phyloP scores from a whole-genome alignment of 345 rosid species.

The Brassica carinata region DNA sequence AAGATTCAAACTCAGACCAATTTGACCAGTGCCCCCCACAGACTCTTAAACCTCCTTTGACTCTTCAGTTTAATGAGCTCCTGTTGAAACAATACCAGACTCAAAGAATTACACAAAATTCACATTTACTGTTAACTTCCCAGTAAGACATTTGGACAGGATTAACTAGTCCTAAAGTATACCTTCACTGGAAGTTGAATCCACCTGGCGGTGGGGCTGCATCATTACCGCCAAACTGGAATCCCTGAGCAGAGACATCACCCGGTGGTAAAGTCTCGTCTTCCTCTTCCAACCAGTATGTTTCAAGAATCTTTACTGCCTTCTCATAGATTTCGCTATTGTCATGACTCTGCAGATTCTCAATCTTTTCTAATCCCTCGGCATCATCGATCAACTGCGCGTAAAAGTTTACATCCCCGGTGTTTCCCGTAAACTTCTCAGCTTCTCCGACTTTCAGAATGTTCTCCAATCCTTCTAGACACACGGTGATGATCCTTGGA shows the following conservation, averaged over 20 bases:
- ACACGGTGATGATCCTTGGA: slow-evolving; percentile 78
- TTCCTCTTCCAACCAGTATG: slow-evolving; percentile 80
- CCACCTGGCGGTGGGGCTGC: slow-evolving; percentile 75
- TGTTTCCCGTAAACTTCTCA: slow-evolving; percentile 57
- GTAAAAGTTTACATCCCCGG: slow-evolving; percentile 60
- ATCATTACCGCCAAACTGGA: slow-evolving; percentile 63
- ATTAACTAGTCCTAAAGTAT: background rate
- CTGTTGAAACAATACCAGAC: slow-evolving; percentile 38
- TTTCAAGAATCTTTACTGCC: slow-evolving; percentile 82
- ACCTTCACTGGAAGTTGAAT: slow-evolving; percentile 76
- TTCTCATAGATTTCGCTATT: slow-evolving; percentile 84
- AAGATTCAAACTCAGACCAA: slow-evolving; percentile 29
- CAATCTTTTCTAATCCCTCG: slow-evolving; percentile 79
- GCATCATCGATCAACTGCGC: slow-evolving; percentile 81
- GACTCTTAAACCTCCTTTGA: slow-evolving; percentile 19
- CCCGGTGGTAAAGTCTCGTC: slow-evolving; percentile 73
- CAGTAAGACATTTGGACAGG: slow-evolving; percentile 10
- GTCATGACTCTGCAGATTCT: slow-evolving; percentile 84
- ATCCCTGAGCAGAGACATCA: slow-evolving; percentile 60
- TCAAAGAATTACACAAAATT: slow-evolving; percentile 13
- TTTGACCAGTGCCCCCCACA: slow-evolving; percentile 20
- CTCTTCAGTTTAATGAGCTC: slow-evolving; percentile 28
- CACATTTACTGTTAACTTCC: slow-evolving; percentile 2
- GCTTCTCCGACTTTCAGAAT: slow-evolving; percentile 78
- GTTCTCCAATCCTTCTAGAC: slow-evolving; percentile 84